These are phyloP conservation scores for Cordia subcordata DNA, from an alignment of 257 asterid genomes.

Conservation along the genomic window DNA sequence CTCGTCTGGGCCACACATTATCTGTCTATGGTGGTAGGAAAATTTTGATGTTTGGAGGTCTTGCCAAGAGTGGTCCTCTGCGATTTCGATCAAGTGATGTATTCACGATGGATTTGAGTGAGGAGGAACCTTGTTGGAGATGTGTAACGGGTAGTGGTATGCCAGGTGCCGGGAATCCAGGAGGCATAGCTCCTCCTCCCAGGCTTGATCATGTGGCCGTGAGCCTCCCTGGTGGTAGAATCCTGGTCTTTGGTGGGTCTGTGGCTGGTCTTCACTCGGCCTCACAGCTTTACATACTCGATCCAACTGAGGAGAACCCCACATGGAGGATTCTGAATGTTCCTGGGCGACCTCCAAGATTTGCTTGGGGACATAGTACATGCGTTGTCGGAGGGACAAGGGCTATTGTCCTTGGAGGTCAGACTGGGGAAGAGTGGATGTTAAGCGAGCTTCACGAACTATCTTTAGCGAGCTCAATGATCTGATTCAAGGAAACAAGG, in stretches of 20 bases:
- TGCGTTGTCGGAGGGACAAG: slow-evolving; percentile 93
- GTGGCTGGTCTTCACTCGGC: slow-evolving; percentile 98
- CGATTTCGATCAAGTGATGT: slow-evolving; percentile 91
- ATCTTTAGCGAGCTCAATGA: slow-evolving; percentile 61
- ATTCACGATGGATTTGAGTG: slow-evolving; percentile 87
- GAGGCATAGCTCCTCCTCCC: slow-evolving; percentile 93
- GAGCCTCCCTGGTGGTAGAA: slow-evolving; percentile 86
- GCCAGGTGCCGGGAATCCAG: slow-evolving; percentile 98
- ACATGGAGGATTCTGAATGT: slow-evolving; percentile 93
- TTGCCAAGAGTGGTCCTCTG: slow-evolving; percentile 72
- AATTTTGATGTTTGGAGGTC: slow-evolving; percentile 93
- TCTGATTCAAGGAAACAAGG: slow-evolving; percentile 9
- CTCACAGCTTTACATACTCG: slow-evolving; percentile 84
- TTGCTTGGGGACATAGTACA: slow-evolving; percentile 93
- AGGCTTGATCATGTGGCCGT: slow-evolving; percentile 96
- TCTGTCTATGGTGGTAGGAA: slow-evolving; percentile 82
- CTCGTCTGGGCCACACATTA: slow-evolving; percentile 82
- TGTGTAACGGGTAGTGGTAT: slow-evolving; percentile 82
- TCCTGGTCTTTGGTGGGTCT: slow-evolving; percentile 85
- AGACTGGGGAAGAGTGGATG: slow-evolving; percentile 98
- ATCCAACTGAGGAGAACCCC: slow-evolving; percentile 93
- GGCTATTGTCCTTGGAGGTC: slow-evolving; percentile 89
- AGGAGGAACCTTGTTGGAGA: slow-evolving; percentile 90
- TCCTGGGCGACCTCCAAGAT: slow-evolving; percentile 82
- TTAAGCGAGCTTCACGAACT: slow-evolving; percentile 82